phyloP scores from a whole-genome alignment of 805 yeast species.

The Yarrowia osloensis region DNA sequence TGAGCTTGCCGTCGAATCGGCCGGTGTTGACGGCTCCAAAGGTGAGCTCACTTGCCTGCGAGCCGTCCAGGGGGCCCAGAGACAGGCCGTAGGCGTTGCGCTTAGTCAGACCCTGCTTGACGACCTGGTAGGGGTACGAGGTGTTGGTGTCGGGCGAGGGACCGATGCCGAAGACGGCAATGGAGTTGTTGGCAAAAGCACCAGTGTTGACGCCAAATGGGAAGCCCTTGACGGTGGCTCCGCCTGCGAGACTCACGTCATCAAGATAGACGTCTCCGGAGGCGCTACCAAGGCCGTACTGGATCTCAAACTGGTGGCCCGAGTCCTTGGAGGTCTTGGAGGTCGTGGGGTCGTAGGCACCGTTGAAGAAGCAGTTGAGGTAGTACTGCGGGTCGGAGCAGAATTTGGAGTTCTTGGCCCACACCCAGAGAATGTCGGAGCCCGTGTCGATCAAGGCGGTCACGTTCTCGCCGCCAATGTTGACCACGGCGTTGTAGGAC shows the following conservation, averaged over 20 bases:
- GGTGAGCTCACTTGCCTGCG: neutral
- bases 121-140: neutral
- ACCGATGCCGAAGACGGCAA: neutral
- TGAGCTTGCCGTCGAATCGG: conserved; percentile 1
- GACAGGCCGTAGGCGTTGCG: neutral
- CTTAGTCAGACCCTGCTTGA: neutral
- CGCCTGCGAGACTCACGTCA: neutral
- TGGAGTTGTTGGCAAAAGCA: neutral
- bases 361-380: neutral
- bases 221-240: neutral
- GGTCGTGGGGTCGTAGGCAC: neutral
- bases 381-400: conserved; percentile 29
- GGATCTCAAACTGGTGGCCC: neutral
- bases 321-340: neutral
- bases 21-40: conserved; percentile 8
- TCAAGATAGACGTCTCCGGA: neutral
- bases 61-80: neutral
- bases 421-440: neutral
- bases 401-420: conserved; percentile 45
- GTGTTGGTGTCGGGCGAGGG: neutral
- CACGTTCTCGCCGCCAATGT: conserved; percentile 47
- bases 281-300: neutral
- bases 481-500: conserved; percentile 37
- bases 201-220: neutral
- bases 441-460: neutral